These are phyloP conservation scores for Geotrichum candidum DNA, from an alignment of 1,139 yeast species.

Conservation along the genomic window DNA sequence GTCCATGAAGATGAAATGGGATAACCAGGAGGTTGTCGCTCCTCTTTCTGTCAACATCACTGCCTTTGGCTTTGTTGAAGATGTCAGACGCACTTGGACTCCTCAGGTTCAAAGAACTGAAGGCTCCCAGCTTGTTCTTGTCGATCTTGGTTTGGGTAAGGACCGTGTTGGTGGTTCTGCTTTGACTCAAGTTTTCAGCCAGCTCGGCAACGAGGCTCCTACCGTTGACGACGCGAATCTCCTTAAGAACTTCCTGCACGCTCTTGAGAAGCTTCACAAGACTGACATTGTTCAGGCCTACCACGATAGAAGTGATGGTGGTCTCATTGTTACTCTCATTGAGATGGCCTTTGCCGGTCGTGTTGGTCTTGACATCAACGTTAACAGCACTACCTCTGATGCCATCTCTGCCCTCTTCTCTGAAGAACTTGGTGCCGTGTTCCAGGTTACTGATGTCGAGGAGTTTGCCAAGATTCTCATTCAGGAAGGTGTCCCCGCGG, in stretches of 20 bases:
- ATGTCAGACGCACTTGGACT: slow-evolving; percentile 92
- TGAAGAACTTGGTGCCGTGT: slow-evolving; percentile 94
- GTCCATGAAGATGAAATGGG: slow-evolving; percentile 99
- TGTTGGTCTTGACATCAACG: slow-evolving; percentile 57
- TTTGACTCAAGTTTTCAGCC: slow-evolving; percentile 84
- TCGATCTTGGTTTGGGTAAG: slow-evolving; percentile 64
- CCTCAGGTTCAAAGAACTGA: slow-evolving; percentile 59
- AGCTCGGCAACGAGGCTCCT: slow-evolving; percentile 80
- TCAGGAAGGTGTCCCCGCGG: slow-evolving; percentile 52
- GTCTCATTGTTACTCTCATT: slow-evolving; percentile 71
- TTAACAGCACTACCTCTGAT: slow-evolving; percentile 32
- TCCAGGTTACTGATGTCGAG: slow-evolving; percentile 68
- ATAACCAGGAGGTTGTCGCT: slow-evolving; percentile 75
- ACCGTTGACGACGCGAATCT: slow-evolving; percentile 63
- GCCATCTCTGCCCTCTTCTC: slow-evolving; percentile 51
- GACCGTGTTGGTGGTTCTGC: slow-evolving; percentile 83
- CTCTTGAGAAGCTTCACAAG: slow-evolving; percentile 67
- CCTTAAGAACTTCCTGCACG: slow-evolving; percentile 63
- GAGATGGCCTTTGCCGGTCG: slow-evolving; percentile 99
- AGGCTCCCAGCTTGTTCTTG: slow-evolving; percentile 61
- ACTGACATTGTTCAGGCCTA: slow-evolving; percentile 64
- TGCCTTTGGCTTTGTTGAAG: slow-evolving; percentile 80
- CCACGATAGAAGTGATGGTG: slow-evolving; percentile 98
- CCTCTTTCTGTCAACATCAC: slow-evolving; percentile 91
- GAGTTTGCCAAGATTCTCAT: slow-evolving; percentile 52